Evolutionary conservation across 73 alveolate species (phyloP).

Genomic region (Blepharisma japonicum): DNA sequence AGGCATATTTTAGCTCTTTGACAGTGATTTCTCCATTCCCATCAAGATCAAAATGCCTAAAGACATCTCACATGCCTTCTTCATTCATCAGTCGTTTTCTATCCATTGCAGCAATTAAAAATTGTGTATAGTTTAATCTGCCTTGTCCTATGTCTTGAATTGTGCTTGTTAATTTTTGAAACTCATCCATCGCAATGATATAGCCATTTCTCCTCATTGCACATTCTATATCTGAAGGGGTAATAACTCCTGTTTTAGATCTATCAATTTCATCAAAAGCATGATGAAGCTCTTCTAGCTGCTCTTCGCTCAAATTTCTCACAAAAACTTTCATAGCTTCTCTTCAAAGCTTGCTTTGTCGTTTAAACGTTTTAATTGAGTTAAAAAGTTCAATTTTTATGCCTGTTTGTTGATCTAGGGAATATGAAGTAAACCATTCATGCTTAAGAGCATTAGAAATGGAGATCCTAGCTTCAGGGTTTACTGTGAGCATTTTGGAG

Average conservation of each 20-base stretch:
- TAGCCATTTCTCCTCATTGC: slow-evolving; percentile 3
- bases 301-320: not conserved
- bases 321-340: slow-evolving; percentile 10
- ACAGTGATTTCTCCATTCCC: not conserved
- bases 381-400: not conserved
- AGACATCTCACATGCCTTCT: not conserved
- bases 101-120: not conserved
- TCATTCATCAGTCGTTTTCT: not conserved
- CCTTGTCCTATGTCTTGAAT: not conserved
- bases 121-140: not conserved
- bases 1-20: not conserved
- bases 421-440: slow-evolving; percentile 62
- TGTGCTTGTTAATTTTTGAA: not conserved
- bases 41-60: not conserved
- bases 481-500: slow-evolving; percentile 58
- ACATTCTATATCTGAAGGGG: not conserved
- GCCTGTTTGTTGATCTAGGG: not conserved
- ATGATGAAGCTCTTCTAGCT: not conserved
- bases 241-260: not conserved
- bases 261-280: not conserved
- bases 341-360: not conserved
- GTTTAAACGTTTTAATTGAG: slow-evolving; percentile 9
- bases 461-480: slow-evolving; percentile 60
- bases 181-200: not conserved
- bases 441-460: slow-evolving; percentile 63